Percentiles rank a stretch among this genome's conserved stretches.
These are phyloP conservation scores for Xylogone sp. DNA, from an alignment of 2,329 filamentous ascomycete genomes.

Conservation along the genomic window DNA sequence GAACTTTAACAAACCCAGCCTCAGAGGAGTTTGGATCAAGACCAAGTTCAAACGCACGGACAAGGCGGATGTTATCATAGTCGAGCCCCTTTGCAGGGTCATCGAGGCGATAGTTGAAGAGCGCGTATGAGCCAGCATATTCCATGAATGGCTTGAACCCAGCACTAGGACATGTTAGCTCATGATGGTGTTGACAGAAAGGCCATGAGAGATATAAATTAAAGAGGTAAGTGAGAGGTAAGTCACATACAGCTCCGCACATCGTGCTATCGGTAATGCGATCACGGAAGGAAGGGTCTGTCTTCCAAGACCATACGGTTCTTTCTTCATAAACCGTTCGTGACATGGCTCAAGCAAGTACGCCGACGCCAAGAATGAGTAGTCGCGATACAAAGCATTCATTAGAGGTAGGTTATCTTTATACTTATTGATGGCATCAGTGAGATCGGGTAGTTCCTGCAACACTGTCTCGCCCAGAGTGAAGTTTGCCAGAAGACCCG, in stretches of 20 bases:
- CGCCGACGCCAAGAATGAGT: constrained; percentile 83
- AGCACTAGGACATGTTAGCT: constrained; percentile 33
- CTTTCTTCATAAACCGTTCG: constrained; percentile 64
- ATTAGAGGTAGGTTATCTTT: constrained; percentile 71
- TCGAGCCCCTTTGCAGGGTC: constrained; percentile 54
- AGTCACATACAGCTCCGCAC: constrained; percentile 76
- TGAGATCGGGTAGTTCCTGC: constrained; percentile 73
- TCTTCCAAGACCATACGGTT: constrained; percentile 74
- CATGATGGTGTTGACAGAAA: not conserved
- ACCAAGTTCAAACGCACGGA: constrained; percentile 88
- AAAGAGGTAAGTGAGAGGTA: not conserved
- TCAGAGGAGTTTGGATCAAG: constrained; percentile 84
- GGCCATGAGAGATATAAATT: not conserved
- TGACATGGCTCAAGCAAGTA: constrained; percentile 93
- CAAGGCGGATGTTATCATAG: constrained; percentile 71
- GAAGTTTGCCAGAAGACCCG: constrained; percentile 73
- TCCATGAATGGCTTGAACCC: constrained; percentile 94
- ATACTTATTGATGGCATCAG: constrained; percentile 67
- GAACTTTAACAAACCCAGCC: constrained; percentile 92
- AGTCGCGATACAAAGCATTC: constrained; percentile 87
- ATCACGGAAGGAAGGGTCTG: constrained; percentile 70
- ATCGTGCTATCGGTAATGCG: constrained; percentile 76
- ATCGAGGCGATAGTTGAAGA: constrained; percentile 63
- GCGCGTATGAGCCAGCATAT: constrained; percentile 66
- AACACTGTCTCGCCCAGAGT: constrained; percentile 73